These are phyloP conservation scores for Hippophae gyantsensis DNA, from an alignment of 306 rosid genomes.

Conservation along the genomic window DNA sequence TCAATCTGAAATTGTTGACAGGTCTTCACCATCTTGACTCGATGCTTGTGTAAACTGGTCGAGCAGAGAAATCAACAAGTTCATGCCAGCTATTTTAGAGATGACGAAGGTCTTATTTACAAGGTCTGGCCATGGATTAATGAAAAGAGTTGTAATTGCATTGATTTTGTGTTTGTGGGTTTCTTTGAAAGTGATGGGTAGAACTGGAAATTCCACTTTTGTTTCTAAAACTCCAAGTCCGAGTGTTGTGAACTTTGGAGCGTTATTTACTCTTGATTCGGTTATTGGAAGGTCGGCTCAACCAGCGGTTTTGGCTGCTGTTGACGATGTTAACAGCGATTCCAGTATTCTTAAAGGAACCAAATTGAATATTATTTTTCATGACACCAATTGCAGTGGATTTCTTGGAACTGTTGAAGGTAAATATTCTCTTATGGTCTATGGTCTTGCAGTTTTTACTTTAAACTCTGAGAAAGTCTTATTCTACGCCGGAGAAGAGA, in stretches of 20 bases:
- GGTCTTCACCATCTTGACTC: conserved; percentile 22
- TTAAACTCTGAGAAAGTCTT: too few relatives aligned
- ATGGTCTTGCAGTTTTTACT: too few relatives aligned
- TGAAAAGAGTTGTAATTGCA: conserved; percentile 18
- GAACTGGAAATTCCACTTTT: conserved; percentile 29
- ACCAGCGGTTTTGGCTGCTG: conserved; percentile 49
- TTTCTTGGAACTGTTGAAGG: conserved; percentile 69
- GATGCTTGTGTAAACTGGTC: conserved; percentile 17
- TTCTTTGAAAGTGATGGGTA: conserved; percentile 36
- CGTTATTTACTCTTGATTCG: conserved; percentile 44
- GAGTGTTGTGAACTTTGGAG: conserved; percentile 53
- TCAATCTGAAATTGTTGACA: conserved; percentile 24
- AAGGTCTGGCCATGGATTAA: conserved; percentile 16
- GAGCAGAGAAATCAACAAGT: conserved; percentile 18
- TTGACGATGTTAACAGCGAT: conserved; percentile 50
- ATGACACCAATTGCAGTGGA: conserved; percentile 57
- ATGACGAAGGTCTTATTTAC: conserved; percentile 31
- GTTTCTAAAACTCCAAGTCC: conserved; percentile 33
- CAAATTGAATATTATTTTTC: conserved; percentile 24
- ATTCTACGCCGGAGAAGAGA: too few relatives aligned
- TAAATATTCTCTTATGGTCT: conserved; percentile 14
- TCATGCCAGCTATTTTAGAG: conserved; percentile 12
- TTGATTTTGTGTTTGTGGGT: conserved; percentile 42
- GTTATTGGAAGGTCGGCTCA: conserved; percentile 52
- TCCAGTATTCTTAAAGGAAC: conserved; percentile 39